A percentile compares a stretch with the other conserved stretches of the same genome.
Evolutionary conservation across 179 eudicot species (phyloP).

Genomic region (Beta lomatogona): DNA sequence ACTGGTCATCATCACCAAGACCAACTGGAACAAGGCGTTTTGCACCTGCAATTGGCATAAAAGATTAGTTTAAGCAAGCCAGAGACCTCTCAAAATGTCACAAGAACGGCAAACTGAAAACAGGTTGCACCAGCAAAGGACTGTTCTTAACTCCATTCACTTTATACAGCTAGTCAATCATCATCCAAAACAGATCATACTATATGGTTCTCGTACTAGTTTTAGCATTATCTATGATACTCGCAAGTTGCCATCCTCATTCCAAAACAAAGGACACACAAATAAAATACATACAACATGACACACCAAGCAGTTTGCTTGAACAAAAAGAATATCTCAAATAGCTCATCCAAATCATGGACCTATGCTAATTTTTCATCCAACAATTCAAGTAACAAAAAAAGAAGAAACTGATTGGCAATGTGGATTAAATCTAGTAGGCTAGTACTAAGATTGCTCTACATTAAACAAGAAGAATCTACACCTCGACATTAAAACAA

Average conservation of each 20-base stretch:
- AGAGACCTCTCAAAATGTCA: neutral
- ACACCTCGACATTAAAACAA: no score
- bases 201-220: neutral
- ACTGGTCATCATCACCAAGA: conserved; percentile 96
- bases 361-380: neutral
- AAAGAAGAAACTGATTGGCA: no score
- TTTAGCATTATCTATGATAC: neutral
- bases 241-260: neutral
- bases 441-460: no score
- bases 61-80: neutral
- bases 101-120: neutral
- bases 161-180: neutral
- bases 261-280: neutral
- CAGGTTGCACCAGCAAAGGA: neutral
- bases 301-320: neutral
- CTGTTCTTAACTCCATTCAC: neutral
- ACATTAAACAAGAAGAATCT: no score
- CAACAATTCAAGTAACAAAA: neutral
- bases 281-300: neutral
- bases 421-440: no score
- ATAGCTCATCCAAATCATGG: neutral
- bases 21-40: conserved; percentile 82
- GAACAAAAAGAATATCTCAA: neutral
- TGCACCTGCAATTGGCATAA: conserved; percentile 56
- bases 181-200: neutral